Evolutionary conservation across 306 rosid genomes (phyloP).

Genomic region (Prinsepia uniflora): DNA sequence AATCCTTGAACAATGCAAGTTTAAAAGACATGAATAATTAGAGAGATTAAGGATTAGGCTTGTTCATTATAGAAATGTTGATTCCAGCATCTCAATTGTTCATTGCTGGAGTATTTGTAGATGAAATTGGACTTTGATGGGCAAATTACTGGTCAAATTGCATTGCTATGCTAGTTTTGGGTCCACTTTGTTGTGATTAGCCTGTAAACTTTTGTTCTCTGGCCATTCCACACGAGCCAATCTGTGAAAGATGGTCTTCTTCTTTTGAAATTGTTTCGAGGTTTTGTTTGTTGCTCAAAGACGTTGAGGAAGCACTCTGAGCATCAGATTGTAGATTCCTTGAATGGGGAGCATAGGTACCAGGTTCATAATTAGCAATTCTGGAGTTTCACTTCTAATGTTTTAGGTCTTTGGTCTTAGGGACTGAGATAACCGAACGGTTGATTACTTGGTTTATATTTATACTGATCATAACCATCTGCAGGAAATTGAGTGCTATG

Average conservation of each 20-base stretch:
- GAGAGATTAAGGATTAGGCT: not conserved
- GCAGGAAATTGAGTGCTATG: not conserved
- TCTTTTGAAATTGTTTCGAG: not conserved
- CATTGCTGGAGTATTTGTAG: not conserved
- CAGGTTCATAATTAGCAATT: not conserved
- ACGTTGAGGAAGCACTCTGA: not conserved
- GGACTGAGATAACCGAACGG: not conserved
- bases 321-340: not conserved
- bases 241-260: not conserved
- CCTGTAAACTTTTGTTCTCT: not conserved
- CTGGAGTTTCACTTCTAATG: not conserved
- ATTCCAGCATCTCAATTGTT: not conserved
- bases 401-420: not conserved
- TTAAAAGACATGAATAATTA: not conserved
- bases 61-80: not conserved
- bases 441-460: not conserved
- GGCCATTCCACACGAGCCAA: not conserved
- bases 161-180: not conserved
- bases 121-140: not conserved
- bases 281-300: not conserved
- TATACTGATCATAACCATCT: not conserved
- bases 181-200: too few relatives aligned
- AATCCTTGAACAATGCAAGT: constrained; percentile 4
- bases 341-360: not conserved
- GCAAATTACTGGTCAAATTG: not conserved